phyloP scores from a whole-genome alignment of 1,284 basidiomycete species.

The Ganoderma meredithae region DNA sequence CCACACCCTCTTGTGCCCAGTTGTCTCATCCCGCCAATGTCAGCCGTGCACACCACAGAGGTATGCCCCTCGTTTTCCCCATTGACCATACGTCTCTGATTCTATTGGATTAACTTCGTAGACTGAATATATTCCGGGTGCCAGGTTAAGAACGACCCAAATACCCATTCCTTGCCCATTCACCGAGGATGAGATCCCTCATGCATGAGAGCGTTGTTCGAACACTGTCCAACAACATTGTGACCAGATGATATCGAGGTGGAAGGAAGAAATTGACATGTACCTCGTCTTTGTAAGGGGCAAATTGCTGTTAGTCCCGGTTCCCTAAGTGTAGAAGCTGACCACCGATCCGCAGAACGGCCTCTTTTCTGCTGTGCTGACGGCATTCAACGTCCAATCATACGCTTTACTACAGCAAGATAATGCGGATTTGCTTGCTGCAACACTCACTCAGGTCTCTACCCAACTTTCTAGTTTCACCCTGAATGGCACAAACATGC shows the following conservation, averaged over 20 bases:
- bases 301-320: background rate
- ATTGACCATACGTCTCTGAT: background rate
- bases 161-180: constrained; percentile 16
- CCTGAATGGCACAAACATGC: background rate
- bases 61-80: background rate
- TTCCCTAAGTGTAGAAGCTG: background rate
- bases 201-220: constrained; percentile 22
- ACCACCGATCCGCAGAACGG: constrained; percentile 15
- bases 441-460: constrained; percentile 19
- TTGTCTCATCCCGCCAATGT: background rate
- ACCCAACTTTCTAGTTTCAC: constrained; percentile 19
- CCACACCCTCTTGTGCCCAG: background rate
- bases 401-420: constrained; percentile 23
- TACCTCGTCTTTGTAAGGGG: constrained; percentile 26
- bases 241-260: constrained; percentile 23
- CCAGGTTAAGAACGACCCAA: constrained; percentile 2
- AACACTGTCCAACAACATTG: constrained; percentile 18
- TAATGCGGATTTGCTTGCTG: constrained; percentile 15
- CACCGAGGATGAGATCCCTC: constrained; percentile 9
- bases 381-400: constrained; percentile 30
- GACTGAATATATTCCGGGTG: constrained; percentile 11
- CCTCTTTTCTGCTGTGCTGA: constrained; percentile 26
- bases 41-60: background rate
- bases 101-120: background rate
- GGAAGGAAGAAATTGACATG: constrained; percentile 27